Base-by-base conservation (phyloP, 345 rosid species). In the Bruguiera gymnorhiza region DNA sequence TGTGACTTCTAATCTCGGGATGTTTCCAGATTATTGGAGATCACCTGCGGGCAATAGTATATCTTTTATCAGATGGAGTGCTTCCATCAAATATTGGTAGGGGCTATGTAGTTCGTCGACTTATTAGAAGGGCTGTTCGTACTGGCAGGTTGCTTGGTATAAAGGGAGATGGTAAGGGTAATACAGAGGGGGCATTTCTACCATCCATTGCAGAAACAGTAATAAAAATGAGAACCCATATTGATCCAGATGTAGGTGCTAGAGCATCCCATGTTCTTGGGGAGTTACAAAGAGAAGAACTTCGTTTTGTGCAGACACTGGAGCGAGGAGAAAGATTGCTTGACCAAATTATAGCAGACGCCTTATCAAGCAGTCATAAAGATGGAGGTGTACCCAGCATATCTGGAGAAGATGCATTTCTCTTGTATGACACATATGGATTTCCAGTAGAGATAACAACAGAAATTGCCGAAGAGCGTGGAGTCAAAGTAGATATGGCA, bases 271-370 rank as follows among this genome's bases (percentile, higher is more conserved):
- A 85, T 59, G 86, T 91, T 75, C 79, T 87, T 20, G 96, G 87
- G 76, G 97, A 91, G 86, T 64, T 89, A 65, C 89, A 70, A 82
- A 86, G 89, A 79, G 97, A 94, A 83, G 98, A 94, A 57, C 86
- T 84, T 57, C 86, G 89, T 23, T 94, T 94, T 82, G 91, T 89
- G 73, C 96, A 87, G 81, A 91, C 98, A 69, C 69, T 91, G 69
- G 97, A 83, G 82, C 86, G 95, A 83, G 98, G 98, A 74, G 97
- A 94, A 76, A 88, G 86, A 75, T 76, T 91, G 66, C 96, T 89
- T 32, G 92, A 87, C 15, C 83, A 87, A 71, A 91, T 86, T 91
- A 83, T 94, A 63, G 75, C 67, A 20, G 84, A 86, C 20, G 96
- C 93, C 26, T 57, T 85, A 61, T 82, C 82, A 66, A 76, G 50